Evolutionary conservation across 331 rosid genomes (phyloP).

Genomic region (Malus hybrid): DNA sequence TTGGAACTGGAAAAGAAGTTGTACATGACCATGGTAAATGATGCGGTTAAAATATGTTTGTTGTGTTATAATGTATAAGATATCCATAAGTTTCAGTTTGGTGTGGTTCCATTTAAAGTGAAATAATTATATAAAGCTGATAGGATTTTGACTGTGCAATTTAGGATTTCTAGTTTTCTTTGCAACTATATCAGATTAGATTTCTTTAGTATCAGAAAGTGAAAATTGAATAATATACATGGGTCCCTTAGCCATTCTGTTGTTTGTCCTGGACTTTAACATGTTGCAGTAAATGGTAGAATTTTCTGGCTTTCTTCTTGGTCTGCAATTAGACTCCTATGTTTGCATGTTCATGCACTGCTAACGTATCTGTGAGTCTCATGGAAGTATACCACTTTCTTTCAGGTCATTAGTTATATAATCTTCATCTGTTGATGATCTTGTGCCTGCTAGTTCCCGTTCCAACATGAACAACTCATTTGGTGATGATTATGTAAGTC

Average conservation of each 20-base stretch:
- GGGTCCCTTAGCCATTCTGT: neutral
- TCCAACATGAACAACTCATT: constrained; percentile 63
- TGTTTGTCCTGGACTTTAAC: neutral
- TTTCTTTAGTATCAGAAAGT: neutral
- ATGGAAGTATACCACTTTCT: constrained; percentile 9
- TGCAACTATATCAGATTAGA: neutral
- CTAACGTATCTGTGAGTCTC: neutral
- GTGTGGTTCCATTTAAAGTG: neutral
- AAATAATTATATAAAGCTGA: neutral
- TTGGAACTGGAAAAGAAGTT: neutral
- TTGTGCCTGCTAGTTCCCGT: constrained; percentile 21
- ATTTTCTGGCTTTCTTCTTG: neutral
- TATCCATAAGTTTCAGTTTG: neutral
- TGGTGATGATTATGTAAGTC: constrained; percentile 50
- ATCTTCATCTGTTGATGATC: constrained; percentile 39
- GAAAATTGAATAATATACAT: neutral
- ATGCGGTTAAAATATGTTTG: neutral
- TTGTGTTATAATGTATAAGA: neutral
- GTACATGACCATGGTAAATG: neutral
- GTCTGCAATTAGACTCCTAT: neutral
- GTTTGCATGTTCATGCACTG: neutral
- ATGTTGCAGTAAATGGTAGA: neutral
- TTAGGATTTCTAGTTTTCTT: neutral
- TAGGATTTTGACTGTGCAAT: neutral
- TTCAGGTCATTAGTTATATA: neutral